Evolutionary conservation across 2,329 filamentous ascomycete genomes (phyloP).

Genomic region (Alternaria brassicicola): DNA sequence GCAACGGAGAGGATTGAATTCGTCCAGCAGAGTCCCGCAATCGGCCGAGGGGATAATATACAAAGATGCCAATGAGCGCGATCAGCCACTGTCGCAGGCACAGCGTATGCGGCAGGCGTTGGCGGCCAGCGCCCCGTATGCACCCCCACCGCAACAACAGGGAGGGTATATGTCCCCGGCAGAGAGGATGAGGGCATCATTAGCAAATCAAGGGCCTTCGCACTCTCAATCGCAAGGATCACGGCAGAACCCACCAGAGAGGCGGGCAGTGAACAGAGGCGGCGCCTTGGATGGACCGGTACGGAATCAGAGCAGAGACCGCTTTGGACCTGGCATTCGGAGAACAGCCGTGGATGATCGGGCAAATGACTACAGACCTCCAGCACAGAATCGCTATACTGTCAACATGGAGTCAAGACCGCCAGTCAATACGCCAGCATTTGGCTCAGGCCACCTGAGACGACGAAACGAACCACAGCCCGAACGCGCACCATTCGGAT

Average conservation of each 20-base stretch:
- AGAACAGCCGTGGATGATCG: constrained; percentile 5
- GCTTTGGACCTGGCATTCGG: constrained; percentile 18
- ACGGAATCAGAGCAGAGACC: constrained; percentile 27
- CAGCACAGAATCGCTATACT: constrained; percentile 28
- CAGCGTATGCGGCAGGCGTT: constrained; percentile 37
- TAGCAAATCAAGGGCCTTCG: constrained; percentile 11
- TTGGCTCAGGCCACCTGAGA: constrained; percentile 33
- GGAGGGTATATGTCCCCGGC: constrained; percentile 22
- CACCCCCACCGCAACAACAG: constrained; percentile 20
- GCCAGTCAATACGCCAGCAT: constrained; percentile 33
- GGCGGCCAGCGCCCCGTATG: constrained; percentile 21
- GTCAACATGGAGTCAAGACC: constrained; percentile 43
- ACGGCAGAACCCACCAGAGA: constrained; percentile 20
- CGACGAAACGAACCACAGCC: constrained; percentile 33
- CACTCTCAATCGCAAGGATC: constrained; percentile 15
- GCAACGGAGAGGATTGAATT: constrained; percentile 43
- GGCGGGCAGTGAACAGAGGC: constrained; percentile 22
- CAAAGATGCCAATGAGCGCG: constrained; percentile 27
- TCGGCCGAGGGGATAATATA: constrained; percentile 38
- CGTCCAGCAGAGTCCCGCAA: constrained; percentile 40
- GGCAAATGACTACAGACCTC: constrained; percentile 6
- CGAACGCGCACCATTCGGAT: neutral
- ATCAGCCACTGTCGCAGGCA: constrained; percentile 34
- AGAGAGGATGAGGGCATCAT: constrained; percentile 24
- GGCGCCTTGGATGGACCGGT: constrained; percentile 21